Conservation (phyloP, 306 rosid species). For the Acmispon strigosus region DNA sequence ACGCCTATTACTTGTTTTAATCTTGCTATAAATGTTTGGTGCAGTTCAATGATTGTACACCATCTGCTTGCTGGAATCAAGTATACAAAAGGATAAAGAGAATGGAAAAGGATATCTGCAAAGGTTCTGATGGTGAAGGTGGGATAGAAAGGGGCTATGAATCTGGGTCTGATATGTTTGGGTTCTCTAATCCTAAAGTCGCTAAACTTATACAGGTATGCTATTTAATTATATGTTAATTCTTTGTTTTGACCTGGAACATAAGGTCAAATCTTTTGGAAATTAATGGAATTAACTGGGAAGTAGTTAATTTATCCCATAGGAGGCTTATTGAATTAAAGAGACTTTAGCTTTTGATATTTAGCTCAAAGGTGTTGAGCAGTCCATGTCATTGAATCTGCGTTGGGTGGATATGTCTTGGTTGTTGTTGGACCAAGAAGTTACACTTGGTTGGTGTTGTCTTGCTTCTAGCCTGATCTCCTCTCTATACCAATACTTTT, state of each 20-base stretch:
- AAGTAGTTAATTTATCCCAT: neutral
- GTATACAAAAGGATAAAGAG: slow-evolving; percentile 62
- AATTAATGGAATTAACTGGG: neutral
- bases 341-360: neutral
- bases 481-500: neutral
- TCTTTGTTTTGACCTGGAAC: slow-evolving; percentile 7
- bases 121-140: slow-evolving; percentile 40
- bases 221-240: neutral
- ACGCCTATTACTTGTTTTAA: neutral
- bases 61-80: slow-evolving; percentile 90
- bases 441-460: slow-evolving; percentile 1
- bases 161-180: slow-evolving; percentile 93
- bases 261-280: slow-evolving; percentile 5
- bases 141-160: slow-evolving; percentile 38
- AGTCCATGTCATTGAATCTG: neutral
- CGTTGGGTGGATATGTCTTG: neutral
- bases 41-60: slow-evolving; percentile 77
- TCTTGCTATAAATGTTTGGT: slow-evolving; percentile 9
- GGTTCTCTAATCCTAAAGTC: slow-evolving; percentile 78
- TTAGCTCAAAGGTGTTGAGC: neutral
- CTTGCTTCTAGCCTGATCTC: neutral
- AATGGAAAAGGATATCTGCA: slow-evolving; percentile 41
- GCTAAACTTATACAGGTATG: slow-evolving; percentile 74
- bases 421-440: slow-evolving; percentile 6
- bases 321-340: neutral